Percentiles rank a stretch among this genome's conserved stretches.
Evolutionary conservation across 331 rosid species (phyloP).

Genomic region (Arachis monticola): DNA sequence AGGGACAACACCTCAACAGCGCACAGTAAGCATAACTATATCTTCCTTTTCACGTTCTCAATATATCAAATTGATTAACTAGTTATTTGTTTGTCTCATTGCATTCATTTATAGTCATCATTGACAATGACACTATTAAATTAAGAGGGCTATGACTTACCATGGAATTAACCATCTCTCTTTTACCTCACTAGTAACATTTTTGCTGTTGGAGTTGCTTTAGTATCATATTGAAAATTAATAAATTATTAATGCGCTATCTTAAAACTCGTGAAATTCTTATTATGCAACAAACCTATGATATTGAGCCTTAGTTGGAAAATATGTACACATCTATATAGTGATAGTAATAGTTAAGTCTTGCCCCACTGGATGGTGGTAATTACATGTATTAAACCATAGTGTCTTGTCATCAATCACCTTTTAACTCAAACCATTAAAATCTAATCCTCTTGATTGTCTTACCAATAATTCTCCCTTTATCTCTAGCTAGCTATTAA

Average conservation of each 20-base stretch:
- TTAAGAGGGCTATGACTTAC: constrained; percentile 16
- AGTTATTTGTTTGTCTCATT: background rate
- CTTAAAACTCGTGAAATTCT: background rate
- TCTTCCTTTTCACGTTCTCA: background rate
- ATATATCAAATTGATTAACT: background rate
- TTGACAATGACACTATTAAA: too few relatives aligned
- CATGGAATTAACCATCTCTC: background rate
- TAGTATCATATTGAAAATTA: constrained; percentile 3
- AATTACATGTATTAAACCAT: too few relatives aligned
- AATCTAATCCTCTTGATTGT: too few relatives aligned
- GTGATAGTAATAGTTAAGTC: too few relatives aligned
- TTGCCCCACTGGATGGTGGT: too few relatives aligned
- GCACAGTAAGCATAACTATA: constrained; percentile 58
- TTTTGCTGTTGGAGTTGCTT: background rate
- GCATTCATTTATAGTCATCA: background rate
- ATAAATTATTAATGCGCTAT: constrained; percentile 4
- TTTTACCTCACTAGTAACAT: background rate
- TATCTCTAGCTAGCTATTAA: too few relatives aligned
- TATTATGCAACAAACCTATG: background rate
- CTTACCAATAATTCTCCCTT: too few relatives aligned
- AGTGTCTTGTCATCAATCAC: too few relatives aligned
- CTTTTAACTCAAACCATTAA: too few relatives aligned
- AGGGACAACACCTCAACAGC: constrained; percentile 92
- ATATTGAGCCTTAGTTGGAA: background rate
- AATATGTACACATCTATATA: background rate